Evolutionary conservation across 352 stramenopile genomes (phyloP).

Genomic region (Thalassiosira livingstoniorum): DNA sequence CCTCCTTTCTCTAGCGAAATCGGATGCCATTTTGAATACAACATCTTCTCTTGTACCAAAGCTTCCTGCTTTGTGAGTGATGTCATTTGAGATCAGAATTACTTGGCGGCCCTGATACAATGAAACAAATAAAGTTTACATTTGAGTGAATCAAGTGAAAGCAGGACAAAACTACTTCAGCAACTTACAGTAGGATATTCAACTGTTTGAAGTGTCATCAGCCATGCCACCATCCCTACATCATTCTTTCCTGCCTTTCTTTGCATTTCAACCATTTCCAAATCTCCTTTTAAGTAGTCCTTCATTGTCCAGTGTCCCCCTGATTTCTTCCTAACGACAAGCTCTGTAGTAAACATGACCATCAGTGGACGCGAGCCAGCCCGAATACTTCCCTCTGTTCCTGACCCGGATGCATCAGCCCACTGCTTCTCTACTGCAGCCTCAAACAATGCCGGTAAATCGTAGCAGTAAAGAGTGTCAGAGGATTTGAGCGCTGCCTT

Average conservation of each 20-base stretch:
- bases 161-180: neutral
- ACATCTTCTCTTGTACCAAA: conserved; percentile 99
- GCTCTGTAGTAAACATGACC: conserved; percentile 93
- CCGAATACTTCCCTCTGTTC: no score
- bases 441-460: conserved; percentile 99
- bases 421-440: conserved; percentile 92
- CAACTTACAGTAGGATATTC: conserved; percentile 92
- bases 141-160: no score
- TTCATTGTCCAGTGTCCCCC: conserved; percentile 84
- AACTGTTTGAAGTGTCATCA: conserved; percentile 96
- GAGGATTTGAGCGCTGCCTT: conserved; percentile 90
- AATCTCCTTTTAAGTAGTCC: conserved; percentile 84
- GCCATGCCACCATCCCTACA: conserved; percentile 99
- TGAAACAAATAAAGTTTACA: conserved; percentile 15
- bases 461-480: conserved; percentile 97
- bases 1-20: conserved; percentile 89
- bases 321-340: conserved; percentile 90
- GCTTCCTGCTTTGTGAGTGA: conserved; percentile 98
- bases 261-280: conserved; percentile 88
- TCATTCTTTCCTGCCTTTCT: conserved; percentile 95
- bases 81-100: conserved; percentile 99
- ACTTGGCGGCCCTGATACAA: conserved; percentile 90
- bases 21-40: conserved; percentile 97
- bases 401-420: conserved; percentile 60
- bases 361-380: conserved; percentile 74